A percentile compares a stretch with the other conserved stretches of the same genome.
phyloP scores from a whole-genome alignment of 768 basidiomycete genomes.

The Termitomyces titanicus region DNA sequence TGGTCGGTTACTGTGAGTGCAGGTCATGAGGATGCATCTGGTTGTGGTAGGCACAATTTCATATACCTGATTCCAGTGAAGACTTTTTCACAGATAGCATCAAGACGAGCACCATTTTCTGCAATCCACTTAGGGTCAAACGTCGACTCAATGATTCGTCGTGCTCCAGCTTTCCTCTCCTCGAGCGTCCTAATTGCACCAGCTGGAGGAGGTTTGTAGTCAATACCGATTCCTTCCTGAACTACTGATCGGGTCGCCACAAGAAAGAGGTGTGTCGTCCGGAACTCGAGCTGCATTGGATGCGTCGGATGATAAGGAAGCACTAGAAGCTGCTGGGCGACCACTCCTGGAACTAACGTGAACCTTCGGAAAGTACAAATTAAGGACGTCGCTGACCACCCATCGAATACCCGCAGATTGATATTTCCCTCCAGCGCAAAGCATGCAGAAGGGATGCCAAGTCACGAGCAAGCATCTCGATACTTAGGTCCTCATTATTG shows the following conservation, averaged over 20 bases:
- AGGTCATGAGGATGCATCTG: not conserved
- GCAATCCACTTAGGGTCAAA: slow-evolving; percentile 27
- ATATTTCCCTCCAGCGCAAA: slow-evolving; percentile 38
- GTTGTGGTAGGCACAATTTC: not conserved
- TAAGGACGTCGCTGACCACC: slow-evolving; percentile 33
- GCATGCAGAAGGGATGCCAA: slow-evolving; percentile 33
- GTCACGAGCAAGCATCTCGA: slow-evolving; percentile 44
- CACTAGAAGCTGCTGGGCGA: slow-evolving; percentile 42
- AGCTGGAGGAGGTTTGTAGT: slow-evolving; percentile 18
- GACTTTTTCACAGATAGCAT: slow-evolving; percentile 19
- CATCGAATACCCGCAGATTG: slow-evolving; percentile 50
- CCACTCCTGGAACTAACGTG: slow-evolving; percentile 25
- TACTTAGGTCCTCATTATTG: slow-evolving; percentile 34
- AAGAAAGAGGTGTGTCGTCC: slow-evolving; percentile 37
- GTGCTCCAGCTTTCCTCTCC: slow-evolving; percentile 22
- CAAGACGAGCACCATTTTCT: slow-evolving; percentile 19
- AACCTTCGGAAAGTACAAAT: not conserved
- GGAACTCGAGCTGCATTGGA: slow-evolving; percentile 35
- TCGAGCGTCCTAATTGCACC: slow-evolving; percentile 21
- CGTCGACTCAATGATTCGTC: slow-evolving; percentile 18
- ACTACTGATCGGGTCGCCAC: slow-evolving; percentile 31
- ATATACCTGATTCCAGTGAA: slow-evolving; percentile 15
- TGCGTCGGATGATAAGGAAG: slow-evolving; percentile 33
- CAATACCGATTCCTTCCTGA: slow-evolving; percentile 18
- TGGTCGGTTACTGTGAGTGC: slow-evolving; percentile 19